These are phyloP conservation scores for Ramaria sp. DNA, from an alignment of 768 basidiomycete genomes.

Conservation along the genomic window DNA sequence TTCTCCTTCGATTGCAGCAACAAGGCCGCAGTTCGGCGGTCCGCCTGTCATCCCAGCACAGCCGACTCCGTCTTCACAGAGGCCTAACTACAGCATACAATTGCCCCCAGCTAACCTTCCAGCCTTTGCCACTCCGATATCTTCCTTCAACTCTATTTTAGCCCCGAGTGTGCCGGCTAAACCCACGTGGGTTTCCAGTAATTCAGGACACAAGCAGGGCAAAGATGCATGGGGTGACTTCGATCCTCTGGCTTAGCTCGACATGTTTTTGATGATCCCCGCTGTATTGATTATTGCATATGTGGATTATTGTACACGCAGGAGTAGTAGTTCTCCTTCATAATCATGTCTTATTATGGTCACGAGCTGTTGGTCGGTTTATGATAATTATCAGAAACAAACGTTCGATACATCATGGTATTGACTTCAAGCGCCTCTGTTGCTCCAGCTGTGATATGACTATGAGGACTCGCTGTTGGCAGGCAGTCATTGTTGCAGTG, in stretches of 20 bases:
- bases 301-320: neutral
- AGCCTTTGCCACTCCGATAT: slow-evolving; percentile 17
- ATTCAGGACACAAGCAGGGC: slow-evolving; percentile 34
- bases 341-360: too few species aligned
- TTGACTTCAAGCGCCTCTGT: too few species aligned
- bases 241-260: slow-evolving; percentile 46
- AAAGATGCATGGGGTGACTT: slow-evolving; percentile 76
- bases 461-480: neutral
- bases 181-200: slow-evolving; percentile 29
- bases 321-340: too few species aligned
- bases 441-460: neutral
- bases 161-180: slow-evolving; percentile 41
- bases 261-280: neutral
- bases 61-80: slow-evolving; percentile 12
- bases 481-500: neutral
- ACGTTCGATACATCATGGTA: too few species aligned
- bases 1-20: too few species aligned
- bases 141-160: slow-evolving; percentile 15
- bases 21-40: slow-evolving; percentile 18
- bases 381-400: too few species aligned
- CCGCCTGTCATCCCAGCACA: neutral
- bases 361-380: too few species aligned
- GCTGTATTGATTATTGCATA: neutral
- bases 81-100: slow-evolving; percentile 47
- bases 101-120: slow-evolving; percentile 13